Evolutionary conservation across 73 alveolate species (phyloP), one percentile per base, ranked within the genome.

Genomic region (Paramecium octaurelia): DNA sequence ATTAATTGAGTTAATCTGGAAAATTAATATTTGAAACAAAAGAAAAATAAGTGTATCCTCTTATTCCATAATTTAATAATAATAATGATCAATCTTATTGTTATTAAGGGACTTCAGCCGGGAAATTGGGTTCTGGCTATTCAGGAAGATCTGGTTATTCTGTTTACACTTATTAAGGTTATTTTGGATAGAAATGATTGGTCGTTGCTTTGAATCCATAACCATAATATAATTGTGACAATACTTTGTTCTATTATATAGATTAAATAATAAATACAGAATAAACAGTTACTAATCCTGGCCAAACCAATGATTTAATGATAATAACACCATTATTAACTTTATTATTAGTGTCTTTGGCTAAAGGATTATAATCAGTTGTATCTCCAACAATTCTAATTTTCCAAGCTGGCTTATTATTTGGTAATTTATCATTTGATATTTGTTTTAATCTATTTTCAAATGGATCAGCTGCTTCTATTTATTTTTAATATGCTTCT

Each of bases 281-380:
- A 34, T 38, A 88, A 2, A 94, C 97, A 85, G 97, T 97, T 11
- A 92, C 95, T 8, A 98, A 98, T 57, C 99, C 99, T 12, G 99
- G 99, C 99, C 99, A 98, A 93, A 99, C 95, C 83, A 96, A 88
- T 58, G 98, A 95, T 92, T 95, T 94, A 24, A 98, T 76, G 14
- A 96, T 96, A 27, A 94, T 93, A 8, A 95, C 98, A 12, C 98
- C 96, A 93, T 96, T 97, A 44, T 95, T 93, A 35, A 91, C 94
- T 24, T 93, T 94, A 58, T 98, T 98, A 87, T 97, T 88, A 18
- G 18, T 98, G 64, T 96, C 93, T 40, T 92, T 95, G 8, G 95
- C 93, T 23, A 76, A 77, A 8, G 89, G 93, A 84, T 96, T 96
- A 95, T 93, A 97, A 64, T 93, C 96, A 73, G 96, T 93, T 48